These are phyloP conservation scores for Eragrostis nindensis DNA, from an alignment of 176 grass and related monocot genomes.

Conservation along the genomic window DNA sequence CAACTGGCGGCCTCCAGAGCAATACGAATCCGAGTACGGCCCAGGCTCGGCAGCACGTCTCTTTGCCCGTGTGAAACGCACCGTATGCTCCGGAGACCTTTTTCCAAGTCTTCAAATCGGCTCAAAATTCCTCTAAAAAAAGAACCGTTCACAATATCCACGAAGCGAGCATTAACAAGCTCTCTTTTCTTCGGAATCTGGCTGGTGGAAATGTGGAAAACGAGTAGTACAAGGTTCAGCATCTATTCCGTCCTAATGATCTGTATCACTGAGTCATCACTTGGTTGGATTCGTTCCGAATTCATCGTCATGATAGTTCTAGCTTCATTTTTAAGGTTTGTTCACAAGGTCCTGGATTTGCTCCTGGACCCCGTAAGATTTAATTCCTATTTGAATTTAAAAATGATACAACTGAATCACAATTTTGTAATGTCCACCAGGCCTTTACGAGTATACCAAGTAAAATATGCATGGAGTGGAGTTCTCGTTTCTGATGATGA, in stretches of 20 bases:
- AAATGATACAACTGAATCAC: not conserved
- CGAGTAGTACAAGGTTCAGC: not conserved
- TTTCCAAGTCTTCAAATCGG: constrained; percentile 24
- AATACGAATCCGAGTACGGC: not conserved
- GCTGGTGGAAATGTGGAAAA: not conserved
- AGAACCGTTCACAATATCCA: not conserved
- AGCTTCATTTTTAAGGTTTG: not conserved
- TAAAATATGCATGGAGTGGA: constrained; percentile 3
- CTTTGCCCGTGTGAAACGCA: constrained; percentile 27
- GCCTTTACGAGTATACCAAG: not conserved
- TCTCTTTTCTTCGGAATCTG: not conserved
- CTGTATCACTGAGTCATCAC: not conserved
- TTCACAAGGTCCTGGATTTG: not conserved
- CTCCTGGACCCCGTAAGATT: not conserved
- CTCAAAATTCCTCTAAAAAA: not conserved
- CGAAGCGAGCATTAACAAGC: not conserved
- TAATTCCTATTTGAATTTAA: not conserved
- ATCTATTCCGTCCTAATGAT: constrained; percentile 19
- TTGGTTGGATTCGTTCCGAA: not conserved
- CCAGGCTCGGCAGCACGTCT: not conserved
- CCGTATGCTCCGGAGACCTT: constrained; percentile 3
- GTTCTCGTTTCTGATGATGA: constrained; percentile 2
- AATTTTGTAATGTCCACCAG: not conserved
- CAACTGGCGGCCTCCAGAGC: not conserved
- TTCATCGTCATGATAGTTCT: not conserved